Evolutionary conservation across 768 basidiomycete genomes (phyloP).

Genomic region (Vararia minispora): DNA sequence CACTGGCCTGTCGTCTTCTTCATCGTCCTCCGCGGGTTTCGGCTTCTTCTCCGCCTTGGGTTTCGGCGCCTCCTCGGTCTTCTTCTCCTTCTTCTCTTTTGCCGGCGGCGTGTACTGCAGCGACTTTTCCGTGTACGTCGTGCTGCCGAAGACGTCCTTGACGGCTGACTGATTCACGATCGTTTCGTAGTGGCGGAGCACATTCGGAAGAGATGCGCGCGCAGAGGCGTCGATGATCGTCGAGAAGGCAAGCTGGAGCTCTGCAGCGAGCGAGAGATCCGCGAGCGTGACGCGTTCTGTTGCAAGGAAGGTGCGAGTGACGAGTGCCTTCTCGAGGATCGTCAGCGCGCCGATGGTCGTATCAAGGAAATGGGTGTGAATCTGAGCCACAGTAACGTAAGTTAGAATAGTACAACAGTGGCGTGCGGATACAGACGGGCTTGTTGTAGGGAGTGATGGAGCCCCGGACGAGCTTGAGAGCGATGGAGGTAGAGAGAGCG

Average conservation of each 20-base stretch:
- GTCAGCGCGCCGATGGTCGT: constrained; percentile 45
- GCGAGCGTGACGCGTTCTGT: constrained; percentile 92
- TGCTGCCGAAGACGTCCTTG: constrained; percentile 52
- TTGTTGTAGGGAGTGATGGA: constrained; percentile 66
- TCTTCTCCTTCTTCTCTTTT: constrained; percentile 29
- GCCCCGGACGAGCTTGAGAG: constrained; percentile 34
- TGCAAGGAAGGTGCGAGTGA: constrained; percentile 79
- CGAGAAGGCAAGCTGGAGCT: constrained; percentile 41
- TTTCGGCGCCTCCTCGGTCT: constrained; percentile 23
- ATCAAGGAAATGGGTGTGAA: constrained; percentile 44
- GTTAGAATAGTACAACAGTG: constrained; percentile 2
- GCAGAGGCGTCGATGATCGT: constrained; percentile 53
- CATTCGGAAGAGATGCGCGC: constrained; percentile 61
- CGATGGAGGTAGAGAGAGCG: constrained; percentile 23
- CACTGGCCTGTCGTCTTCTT: constrained; percentile 60
- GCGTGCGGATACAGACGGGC: constrained; percentile 36
- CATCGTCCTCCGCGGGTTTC: constrained; percentile 57
- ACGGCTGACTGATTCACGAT: constrained; percentile 75
- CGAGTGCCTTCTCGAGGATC: constrained; percentile 65
- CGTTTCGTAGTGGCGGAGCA: constrained; percentile 81
- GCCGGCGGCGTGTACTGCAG: constrained; percentile 59
- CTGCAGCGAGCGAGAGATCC: constrained; percentile 60
- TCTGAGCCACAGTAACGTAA: constrained; percentile 25
- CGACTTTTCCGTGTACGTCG: constrained; percentile 56
- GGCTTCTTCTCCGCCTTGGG: constrained; percentile 57